Percentiles rank a stretch among this genome's conserved stretches.
These are phyloP conservation scores for Lasiodiplodia citricola DNA, from an alignment of 2,329 filamentous ascomycete genomes.

Conservation along the genomic window DNA sequence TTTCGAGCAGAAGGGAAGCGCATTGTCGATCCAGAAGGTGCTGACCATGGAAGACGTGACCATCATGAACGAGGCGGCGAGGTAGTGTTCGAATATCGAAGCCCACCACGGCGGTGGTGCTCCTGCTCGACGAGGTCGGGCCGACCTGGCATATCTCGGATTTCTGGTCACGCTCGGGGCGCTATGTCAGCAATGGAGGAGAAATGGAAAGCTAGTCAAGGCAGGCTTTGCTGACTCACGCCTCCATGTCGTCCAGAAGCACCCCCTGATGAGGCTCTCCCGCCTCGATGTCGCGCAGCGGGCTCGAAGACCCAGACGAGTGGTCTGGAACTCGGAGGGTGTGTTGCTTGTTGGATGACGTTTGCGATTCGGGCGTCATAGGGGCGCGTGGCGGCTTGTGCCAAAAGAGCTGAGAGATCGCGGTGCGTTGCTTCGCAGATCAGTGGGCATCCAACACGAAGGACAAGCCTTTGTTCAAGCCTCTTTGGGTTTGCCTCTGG, in stretches of 20 bases:
- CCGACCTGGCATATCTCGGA: background rate
- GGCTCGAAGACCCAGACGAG: background rate
- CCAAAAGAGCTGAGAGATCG: no score
- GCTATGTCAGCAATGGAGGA: background rate
- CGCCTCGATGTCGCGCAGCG: background rate
- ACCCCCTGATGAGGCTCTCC: background rate
- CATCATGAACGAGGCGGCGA: constrained; percentile 12
- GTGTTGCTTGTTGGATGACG: background rate
- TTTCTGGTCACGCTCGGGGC: background rate
- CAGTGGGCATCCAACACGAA: no score
- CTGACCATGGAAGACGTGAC: constrained; percentile 9
- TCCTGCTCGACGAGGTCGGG: background rate
- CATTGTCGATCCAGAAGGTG: constrained; percentile 13
- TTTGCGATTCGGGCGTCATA: background rate
- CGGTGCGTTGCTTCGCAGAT: no score
- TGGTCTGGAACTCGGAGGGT: background rate
- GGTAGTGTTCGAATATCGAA: background rate
- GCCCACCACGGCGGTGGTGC: background rate
- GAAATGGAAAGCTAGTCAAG: background rate
- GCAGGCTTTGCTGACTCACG: background rate
- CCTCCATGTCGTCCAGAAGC: background rate
- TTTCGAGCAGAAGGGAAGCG: background rate
- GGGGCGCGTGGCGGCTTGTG: background rate
- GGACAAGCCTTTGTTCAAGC: no score
- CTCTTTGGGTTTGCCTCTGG: no score